Base-by-base conservation (phyloP, 208 protist genomes). In the Leishmania aethiopica region DNA sequence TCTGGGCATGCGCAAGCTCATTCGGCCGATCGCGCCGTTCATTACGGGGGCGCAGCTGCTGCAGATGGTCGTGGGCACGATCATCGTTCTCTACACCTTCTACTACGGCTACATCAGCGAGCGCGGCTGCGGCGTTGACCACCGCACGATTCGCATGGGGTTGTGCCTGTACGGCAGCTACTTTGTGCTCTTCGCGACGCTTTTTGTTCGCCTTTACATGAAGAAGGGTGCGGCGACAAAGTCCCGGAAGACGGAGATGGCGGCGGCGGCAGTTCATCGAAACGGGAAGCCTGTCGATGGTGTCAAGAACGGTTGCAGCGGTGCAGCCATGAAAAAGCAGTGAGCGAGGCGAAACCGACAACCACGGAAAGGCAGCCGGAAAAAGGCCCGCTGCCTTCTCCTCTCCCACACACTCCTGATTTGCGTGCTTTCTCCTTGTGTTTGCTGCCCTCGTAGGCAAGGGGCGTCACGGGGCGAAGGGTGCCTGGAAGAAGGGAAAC, bases 31-130 rank as follows among this genome's bases (percentile, higher is more conserved):
- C 75, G 94, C 96, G 11, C 93, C 95, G n/a, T 77, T 97, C 77
- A 98, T 98, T 77, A 98, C 96, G 19, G 78, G 64, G 15, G 59
- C 92, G 82, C 96, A 98, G 87, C 82, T 97, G 22, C 73, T 94
- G 32, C 98, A 99, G 84, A 99, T 99, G 97, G 85, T 98, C 51
- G 79, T 95, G 17, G 98, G 97, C 53, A 95, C 88, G 22, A 81
- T 81, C 37, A 87, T 98, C 35, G 89, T 90, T 64, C 60, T 85
- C 59, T 90, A 90, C 84, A 87, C 84, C 45, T 86, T 89, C 74
- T 86, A 88, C 74, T 87, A 93, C 71, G 72, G 85, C 19, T 88
- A 89, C 79, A 78, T 79, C 42, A 82, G 71, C 25, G 71, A 57
- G 37, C 35, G 79, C 17, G 93, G 90, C 70, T 95, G 92, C 69